Evolutionary conservation across 2,329 filamentous ascomycete species (phyloP).

Genomic region (Bipolaris sorokiniana): DNA sequence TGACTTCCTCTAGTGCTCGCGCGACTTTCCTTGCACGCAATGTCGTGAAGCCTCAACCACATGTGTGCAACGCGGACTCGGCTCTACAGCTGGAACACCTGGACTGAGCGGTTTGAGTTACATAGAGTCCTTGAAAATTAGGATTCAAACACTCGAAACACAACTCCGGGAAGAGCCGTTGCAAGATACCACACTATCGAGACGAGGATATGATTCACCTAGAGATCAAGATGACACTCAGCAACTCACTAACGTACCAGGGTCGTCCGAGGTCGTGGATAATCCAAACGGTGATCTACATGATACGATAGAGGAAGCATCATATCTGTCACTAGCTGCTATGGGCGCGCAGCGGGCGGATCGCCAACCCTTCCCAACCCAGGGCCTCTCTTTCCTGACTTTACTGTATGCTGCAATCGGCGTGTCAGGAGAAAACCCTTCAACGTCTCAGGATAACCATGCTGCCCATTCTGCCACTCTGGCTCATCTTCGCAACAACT

Average conservation of each 20-base stretch:
- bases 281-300: constrained; percentile 5
- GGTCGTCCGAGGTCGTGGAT: no score
- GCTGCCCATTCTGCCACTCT: neutral
- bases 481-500: neutral
- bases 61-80: constrained; percentile 11
- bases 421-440: neutral
- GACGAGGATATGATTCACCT: neutral
- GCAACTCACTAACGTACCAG: no score
- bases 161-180: neutral
- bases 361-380: constrained; percentile 1
- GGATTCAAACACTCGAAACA: neutral
- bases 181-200: no score
- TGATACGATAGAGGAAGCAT: constrained; percentile 18
- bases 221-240: neutral
- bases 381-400: neutral
- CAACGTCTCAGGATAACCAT: neutral
- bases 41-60: constrained; percentile 9
- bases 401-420: neutral
- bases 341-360: constrained; percentile 22
- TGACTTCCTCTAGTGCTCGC: constrained; percentile 10
- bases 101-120: neutral
- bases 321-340: constrained; percentile 19
- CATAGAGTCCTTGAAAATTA: neutral
- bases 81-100: constrained; percentile 6
- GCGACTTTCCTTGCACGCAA: constrained; percentile 15